Conservation (phyloP, 2,329 filamentous ascomycete genomes). For the Aspergillus vadensis region DNA sequence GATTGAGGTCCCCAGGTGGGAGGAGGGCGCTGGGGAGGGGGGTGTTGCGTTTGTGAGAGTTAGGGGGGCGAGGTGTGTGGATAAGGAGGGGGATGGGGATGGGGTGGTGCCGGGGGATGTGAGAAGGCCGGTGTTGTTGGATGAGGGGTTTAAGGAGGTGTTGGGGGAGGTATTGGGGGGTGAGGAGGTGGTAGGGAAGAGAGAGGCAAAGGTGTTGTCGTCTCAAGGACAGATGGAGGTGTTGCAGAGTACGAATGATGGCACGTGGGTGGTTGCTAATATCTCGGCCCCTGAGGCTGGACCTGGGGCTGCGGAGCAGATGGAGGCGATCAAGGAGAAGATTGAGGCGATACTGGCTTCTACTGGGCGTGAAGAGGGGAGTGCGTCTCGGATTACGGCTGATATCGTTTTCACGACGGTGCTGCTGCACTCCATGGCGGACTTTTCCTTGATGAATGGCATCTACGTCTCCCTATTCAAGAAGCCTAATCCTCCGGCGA, state of each 20-base stretch:
- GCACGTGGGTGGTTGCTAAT: constrained; percentile 41
- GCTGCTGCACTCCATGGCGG: constrained; percentile 74
- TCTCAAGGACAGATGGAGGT: constrained; percentile 13
- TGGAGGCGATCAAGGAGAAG: constrained; percentile 30
- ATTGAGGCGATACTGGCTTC: constrained; percentile 29
- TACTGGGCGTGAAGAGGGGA: background rate
- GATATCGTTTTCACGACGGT: constrained; percentile 58
- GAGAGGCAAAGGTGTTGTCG: constrained; percentile 9
- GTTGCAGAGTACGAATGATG: constrained; percentile 25
- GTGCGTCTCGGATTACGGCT: constrained; percentile 27
- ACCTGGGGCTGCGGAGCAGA: constrained; percentile 43
- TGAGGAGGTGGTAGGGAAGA: background rate
- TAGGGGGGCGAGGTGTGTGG: constrained; percentile 56
- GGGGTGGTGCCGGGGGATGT: constrained; percentile 30
- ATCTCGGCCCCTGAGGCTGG: constrained; percentile 44
- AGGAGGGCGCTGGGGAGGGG: constrained; percentile 67
- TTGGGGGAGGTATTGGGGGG: constrained; percentile 29
- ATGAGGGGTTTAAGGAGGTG: constrained; percentile 58
- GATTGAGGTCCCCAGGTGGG: constrained; percentile 63
- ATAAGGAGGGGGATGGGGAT: constrained; percentile 38
- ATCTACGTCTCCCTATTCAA: constrained; percentile 75
- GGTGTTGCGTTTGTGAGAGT: constrained; percentile 75
- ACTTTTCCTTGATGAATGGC: constrained; percentile 74
- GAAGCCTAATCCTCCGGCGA: constrained; percentile 77
- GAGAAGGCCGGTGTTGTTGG: constrained; percentile 65